phyloP scores from a whole-genome alignment of 345 rosid species.

The Nasturtium officinale region DNA sequence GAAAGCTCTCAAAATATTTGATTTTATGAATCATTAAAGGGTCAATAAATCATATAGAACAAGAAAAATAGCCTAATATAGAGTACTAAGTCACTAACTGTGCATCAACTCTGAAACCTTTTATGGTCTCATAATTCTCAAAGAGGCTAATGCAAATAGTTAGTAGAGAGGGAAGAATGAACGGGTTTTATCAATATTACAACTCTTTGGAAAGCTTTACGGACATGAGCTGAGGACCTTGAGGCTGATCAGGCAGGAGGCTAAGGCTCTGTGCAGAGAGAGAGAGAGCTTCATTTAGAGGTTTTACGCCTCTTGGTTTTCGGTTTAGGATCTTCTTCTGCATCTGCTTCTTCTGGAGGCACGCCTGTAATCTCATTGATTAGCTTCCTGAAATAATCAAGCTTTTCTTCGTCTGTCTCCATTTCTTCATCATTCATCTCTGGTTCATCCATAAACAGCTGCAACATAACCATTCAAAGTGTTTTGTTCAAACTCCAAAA shows the following conservation, averaged over 20 bases:
- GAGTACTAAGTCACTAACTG: constrained; percentile 25
- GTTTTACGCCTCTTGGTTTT: constrained; percentile 25
- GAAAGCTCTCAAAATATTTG: constrained; percentile 18
- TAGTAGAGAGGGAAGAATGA: constrained; percentile 6
- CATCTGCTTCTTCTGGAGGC: constrained; percentile 32
- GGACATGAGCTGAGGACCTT: neutral
- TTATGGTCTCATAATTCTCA: constrained; percentile 28
- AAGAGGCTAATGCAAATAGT: constrained; percentile 14
- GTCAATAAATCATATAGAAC: constrained; percentile 23
- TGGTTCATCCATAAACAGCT: constrained; percentile 30
- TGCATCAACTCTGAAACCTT: constrained; percentile 33
- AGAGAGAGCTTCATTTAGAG: constrained; percentile 31
- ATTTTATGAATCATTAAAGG: constrained; percentile 24
- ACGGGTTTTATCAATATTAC: constrained; percentile 25
- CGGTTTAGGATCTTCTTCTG: constrained; percentile 34
- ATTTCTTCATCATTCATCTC: constrained; percentile 30
- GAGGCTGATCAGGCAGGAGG: constrained; percentile 15
- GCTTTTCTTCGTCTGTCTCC: constrained; percentile 21
- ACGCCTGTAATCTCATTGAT: constrained; percentile 28
- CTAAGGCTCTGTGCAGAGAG: constrained; percentile 31
- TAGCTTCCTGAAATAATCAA: constrained; percentile 30
- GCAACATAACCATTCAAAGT: constrained; percentile 19
- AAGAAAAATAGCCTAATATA: constrained; percentile 19
- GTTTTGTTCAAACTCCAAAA: constrained; percentile 7
- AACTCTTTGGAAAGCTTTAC: constrained; percentile 8